Base-by-base conservation (phyloP, 495 filamentous ascomycete species). In the Trichocladium uniseriatum region DNA sequence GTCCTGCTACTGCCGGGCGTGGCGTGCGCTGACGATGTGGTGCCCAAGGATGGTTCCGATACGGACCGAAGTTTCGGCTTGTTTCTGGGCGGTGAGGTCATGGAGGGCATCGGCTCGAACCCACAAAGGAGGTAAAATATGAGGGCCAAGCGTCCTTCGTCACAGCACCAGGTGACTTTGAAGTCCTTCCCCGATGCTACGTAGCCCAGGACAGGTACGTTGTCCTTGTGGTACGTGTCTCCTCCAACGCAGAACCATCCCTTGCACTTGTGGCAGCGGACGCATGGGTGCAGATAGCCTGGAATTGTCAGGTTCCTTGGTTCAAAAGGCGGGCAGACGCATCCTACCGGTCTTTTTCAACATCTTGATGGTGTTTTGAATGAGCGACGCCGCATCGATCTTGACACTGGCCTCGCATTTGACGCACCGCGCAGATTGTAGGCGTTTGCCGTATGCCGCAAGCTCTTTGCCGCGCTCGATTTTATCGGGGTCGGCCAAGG, bases 41-140 rank as follows among this genome's bases (percentile, higher is more conserved):
- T 7, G 20, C 21, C 11, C 6, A n/a, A 14, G n/a, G 34, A 29
- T 3, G 22, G 11, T 27, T 31, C 15, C 45, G 36, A 6, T 22
- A 7, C 40, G 8, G 39, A 22, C 37, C 20, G 40, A 8, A 22
- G 1, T 32, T 41, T 38, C 14, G 43, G 29, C 6, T 0, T 1
- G n/a, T 21, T 11, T 7, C 15, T 40, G 6, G 29, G n/a, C n/a
- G 48, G n/a, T 20, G 32, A 21, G 5, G 31, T 7, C 31, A 3
- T 4, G 31, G 10, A 2, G 8, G 24, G 8, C 4, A 20, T 14
- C 6, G 37, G n/a, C 28, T 61, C 45, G 40, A 50, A 47, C 11
- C 66, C 68, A 21, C 65, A 69, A 15, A 60, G 55, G 0, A 69
- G 49, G 16, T 58, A 59, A 45, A 64, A 69, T 15, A 60, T 47